Evolutionary conservation across 1,139 yeast species (phyloP).

Genomic region (Wickerhamomyces sp.): DNA sequence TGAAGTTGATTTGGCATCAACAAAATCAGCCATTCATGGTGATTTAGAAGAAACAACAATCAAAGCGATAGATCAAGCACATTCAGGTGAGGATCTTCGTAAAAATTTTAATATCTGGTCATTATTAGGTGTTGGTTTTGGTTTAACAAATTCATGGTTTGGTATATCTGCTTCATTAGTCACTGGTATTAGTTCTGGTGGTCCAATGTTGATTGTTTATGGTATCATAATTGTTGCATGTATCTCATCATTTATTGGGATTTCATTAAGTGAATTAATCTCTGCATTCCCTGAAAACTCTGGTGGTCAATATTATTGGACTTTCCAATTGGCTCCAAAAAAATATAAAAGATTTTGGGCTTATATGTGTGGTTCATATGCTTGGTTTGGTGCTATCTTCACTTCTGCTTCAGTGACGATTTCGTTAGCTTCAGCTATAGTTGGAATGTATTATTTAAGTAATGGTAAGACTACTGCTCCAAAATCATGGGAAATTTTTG

Average conservation of each 20-base stretch:
- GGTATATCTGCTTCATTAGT: slow-evolving; percentile 60
- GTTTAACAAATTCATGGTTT: slow-evolving; percentile 59
- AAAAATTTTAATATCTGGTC: slow-evolving; percentile 36
- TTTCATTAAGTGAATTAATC: slow-evolving; percentile 48
- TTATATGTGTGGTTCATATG: slow-evolving; percentile 52
- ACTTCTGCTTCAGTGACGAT: slow-evolving; percentile 57
- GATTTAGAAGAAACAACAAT: slow-evolving; percentile 5
- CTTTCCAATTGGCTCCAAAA: slow-evolving; percentile 50
- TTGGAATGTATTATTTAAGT: slow-evolving; percentile 50
- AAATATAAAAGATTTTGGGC: slow-evolving; percentile 47
- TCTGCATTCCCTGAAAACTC: slow-evolving; percentile 56
- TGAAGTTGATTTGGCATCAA: not conserved
- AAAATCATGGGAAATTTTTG: slow-evolving; percentile 51
- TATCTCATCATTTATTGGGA: slow-evolving; percentile 46
- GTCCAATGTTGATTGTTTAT: slow-evolving; percentile 62
- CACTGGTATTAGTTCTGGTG: slow-evolving; percentile 60
- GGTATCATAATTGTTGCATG: slow-evolving; percentile 61
- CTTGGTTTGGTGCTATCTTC: slow-evolving; percentile 59
- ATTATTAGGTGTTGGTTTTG: slow-evolving; percentile 56
- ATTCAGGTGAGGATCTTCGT: slow-evolving; percentile 30
- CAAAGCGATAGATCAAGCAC: not conserved
- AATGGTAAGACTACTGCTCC: slow-evolving; percentile 39
- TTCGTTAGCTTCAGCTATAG: slow-evolving; percentile 46
- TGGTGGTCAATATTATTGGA: slow-evolving; percentile 66
- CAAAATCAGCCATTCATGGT: not conserved